Conservation (phyloP, 352 stramenopile species). For the Globisporangium nagaii region DNA sequence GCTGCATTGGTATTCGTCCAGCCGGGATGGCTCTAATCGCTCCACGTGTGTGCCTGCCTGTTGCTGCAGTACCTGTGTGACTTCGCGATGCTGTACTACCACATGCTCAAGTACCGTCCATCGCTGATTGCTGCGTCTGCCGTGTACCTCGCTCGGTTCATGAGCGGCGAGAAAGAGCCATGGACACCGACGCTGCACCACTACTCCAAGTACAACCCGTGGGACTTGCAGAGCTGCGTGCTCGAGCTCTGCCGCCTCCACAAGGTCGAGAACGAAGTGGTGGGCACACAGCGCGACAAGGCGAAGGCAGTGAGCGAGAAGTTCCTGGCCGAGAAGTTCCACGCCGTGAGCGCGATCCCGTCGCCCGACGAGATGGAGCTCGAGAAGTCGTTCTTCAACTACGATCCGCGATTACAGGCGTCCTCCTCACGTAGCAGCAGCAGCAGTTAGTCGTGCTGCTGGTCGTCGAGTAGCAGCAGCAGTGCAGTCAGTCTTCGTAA, state of each 20-base stretch:
- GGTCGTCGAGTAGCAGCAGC: neutral
- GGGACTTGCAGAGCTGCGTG: constrained; percentile 62
- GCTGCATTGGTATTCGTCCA: neutral
- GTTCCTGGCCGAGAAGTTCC: constrained; percentile 66
- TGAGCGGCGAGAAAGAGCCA: constrained; percentile 49
- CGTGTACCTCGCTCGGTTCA: constrained; percentile 69
- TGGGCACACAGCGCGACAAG: constrained; percentile 64
- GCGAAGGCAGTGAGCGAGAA: constrained; percentile 82
- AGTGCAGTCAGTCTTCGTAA: constrained; percentile 1
- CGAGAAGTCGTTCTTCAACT: constrained; percentile 42
- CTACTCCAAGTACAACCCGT: constrained; percentile 67
- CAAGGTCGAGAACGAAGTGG: constrained; percentile 47
- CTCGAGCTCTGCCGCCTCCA: constrained; percentile 62
- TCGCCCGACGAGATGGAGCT: constrained; percentile 36
- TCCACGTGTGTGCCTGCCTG: neutral
- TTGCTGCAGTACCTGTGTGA: constrained; percentile 65
- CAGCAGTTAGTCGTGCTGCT: constrained; percentile 3
- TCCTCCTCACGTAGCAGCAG: constrained; percentile 2
- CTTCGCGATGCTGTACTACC: constrained; percentile 59
- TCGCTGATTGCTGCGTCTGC: constrained; percentile 67
- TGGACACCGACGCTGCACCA: constrained; percentile 83
- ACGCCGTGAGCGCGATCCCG: constrained; percentile 40
- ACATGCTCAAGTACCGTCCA: constrained; percentile 69
- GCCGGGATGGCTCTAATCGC: too few relatives aligned
- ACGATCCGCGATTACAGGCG: constrained; percentile 4